Base-by-base conservation (phyloP, 805 yeast species). In the Candida lessepsii region DNA sequence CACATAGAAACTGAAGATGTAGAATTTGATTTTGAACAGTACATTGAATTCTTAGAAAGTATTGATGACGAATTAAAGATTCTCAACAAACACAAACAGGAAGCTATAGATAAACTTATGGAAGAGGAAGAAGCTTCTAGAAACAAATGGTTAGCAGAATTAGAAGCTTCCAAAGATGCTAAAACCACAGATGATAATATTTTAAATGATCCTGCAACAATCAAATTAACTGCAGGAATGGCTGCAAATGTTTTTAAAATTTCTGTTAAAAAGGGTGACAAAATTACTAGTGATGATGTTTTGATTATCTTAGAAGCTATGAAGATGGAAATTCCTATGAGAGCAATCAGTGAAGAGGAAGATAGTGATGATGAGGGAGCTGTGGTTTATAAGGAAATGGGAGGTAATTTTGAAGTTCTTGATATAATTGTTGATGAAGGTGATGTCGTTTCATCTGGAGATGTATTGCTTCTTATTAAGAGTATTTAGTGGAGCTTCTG, bases 301-400 rank as follows among this genome's bases (percentile, higher is more conserved):
- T 29, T 55, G 16, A 40, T 60, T 11, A 46, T 61, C 33, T 41
- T 61, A 9, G 67, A 61, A 44, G 62, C 67, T 5, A 61, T 61
- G 67, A 61, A 61, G 30, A 61, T 61, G 66, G 67, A 61, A 41
- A 59, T 61, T 24, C 54, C 63, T 7, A 38, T 61, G 2, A 51
- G 56, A 38, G 45, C 58, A 13, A 42, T 48, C 6, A 36, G 33
- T 28, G 52, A 44, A 23, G 48, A 39, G 2, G 44, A 40, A 6
- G 45, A 44, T 19, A 50, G 46, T 25, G 54, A 49, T 16, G 49
- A 47, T 19, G 44, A 43, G 14, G 50, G 43, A 8, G 39, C 11
- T 9, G 32, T 28, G 3, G 20, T 13, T 13, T 10, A 18, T 3
- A 5, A 16, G 20, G 40, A 40, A 9, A 25, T 5, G 8, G 15